Percentiles rank a stretch among this genome's conserved stretches.
phyloP scores from a whole-genome alignment of 768 basidiomycete genomes.

The Suillus ampliporus region DNA sequence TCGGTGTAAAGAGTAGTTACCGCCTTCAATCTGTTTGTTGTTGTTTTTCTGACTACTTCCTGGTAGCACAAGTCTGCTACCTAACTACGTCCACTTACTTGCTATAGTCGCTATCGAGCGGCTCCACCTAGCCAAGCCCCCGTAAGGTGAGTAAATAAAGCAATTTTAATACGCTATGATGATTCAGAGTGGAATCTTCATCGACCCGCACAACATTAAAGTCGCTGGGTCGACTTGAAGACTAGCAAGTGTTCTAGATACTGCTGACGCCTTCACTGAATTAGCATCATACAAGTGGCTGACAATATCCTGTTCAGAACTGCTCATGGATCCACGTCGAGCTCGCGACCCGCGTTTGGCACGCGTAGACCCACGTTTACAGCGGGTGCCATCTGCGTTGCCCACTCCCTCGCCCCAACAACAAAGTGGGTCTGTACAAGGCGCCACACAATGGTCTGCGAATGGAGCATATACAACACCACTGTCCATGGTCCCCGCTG shows the following conservation, averaged over 20 bases:
- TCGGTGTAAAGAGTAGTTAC: neutral
- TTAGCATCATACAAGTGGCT: conserved; percentile 22
- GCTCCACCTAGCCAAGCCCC: neutral
- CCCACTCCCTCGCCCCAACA: conserved; percentile 36
- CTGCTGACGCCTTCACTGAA: conserved; percentile 67
- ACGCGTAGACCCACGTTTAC: conserved; percentile 69
- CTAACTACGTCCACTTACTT: neutral
- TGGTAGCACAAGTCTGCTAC: neutral
- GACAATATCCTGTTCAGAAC: conserved; percentile 19
- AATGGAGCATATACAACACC: conserved; percentile 14
- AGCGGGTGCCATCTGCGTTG: conserved; percentile 49
- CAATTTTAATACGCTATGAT: conserved; percentile 49
- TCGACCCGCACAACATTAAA: conserved; percentile 55
- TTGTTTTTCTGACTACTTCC: conserved; percentile 1
- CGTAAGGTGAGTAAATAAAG: conserved; percentile 28
- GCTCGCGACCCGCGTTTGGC: conserved; percentile 82
- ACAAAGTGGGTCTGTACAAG: conserved; percentile 8
- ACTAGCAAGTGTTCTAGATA: conserved; percentile 88
- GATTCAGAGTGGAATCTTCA: conserved; percentile 95
- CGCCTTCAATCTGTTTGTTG: neutral
- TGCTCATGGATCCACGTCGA: conserved; percentile 77
- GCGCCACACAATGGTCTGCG: conserved; percentile 26
- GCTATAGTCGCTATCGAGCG: neutral
- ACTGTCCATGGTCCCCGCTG: neutral
- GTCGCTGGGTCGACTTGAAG: conserved; percentile 71